Evolutionary conservation across 2,329 filamentous ascomycete species (phyloP).

Genomic region (Byssoonygena ceratinophila): DNA sequence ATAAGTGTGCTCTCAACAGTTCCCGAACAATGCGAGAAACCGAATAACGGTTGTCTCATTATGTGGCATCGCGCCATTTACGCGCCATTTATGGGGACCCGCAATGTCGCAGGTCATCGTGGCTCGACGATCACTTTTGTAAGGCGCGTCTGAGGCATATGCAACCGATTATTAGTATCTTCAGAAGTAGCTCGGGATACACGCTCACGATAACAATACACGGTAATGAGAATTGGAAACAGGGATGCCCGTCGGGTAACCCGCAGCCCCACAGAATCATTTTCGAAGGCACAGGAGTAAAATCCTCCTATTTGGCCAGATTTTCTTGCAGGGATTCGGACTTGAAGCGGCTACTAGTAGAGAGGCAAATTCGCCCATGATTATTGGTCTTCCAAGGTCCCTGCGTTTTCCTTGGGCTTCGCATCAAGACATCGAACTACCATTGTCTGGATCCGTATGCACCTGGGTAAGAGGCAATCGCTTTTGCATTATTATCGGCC

Average conservation of each 20-base stretch:
- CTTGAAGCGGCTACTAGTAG: background rate
- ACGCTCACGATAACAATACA: background rate
- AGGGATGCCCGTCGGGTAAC: background rate
- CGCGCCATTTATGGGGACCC: background rate
- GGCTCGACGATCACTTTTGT: background rate
- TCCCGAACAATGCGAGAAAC: background rate
- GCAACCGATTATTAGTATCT: background rate
- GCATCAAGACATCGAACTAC: too few relatives aligned
- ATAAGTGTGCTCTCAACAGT: background rate
- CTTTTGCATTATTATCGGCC: background rate
- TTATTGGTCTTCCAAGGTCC: constrained; percentile 2
- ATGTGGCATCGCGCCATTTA: background rate
- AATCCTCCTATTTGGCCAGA: constrained; percentile 2
- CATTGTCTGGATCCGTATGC: too few relatives aligned
- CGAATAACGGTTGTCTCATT: background rate
- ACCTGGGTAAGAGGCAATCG: too few relatives aligned
- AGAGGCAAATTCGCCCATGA: background rate
- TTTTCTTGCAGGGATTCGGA: background rate
- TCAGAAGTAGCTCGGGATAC: background rate
- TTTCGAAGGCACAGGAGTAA: background rate
- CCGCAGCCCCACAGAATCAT: constrained; percentile 7
- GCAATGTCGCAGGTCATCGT: background rate
- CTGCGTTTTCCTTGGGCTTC: background rate
- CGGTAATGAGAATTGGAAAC: background rate
- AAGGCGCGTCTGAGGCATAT: background rate